Evolutionary conservation across 768 basidiomycete species (phyloP), one percentile per base, ranked within the genome.

Genomic region (Phylloporus arenicola): DNA sequence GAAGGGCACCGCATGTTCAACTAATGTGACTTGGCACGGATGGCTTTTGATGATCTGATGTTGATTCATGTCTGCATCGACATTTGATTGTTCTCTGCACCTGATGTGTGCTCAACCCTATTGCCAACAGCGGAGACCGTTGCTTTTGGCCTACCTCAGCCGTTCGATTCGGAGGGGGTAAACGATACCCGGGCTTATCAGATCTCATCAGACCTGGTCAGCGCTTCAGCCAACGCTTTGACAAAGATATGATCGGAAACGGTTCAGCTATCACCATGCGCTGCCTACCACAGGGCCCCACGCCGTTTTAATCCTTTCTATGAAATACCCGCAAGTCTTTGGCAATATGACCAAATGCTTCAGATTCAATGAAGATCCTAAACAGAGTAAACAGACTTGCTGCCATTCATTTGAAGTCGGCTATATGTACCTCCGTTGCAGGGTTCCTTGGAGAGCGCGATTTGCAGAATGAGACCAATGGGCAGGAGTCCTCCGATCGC

Each of bases 21-120:
- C n/a, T 19, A 14, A 43, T 31, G 22, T 31, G 13, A 45, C 35
- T 10, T 14, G 17, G 17, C 1, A 33, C 4, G 47, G 14, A 60
- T 16, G 47, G 51, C 47, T 52, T 43, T 34, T 51, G 48, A 60
- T 53, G 45, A 48, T 53, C 41, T 29, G 38, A 48, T 45, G 9
- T 31, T 31, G 44, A 45, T 46, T 35, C 41, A 9, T 9, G 3
- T 10, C 25, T 31, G 20, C 25, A 10, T n/a, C 33, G 22, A 42
- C 11, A 6, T 12, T 2, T 16, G 43, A 9, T 22, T 44, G 37
- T 39, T n/a, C 17, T 29, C 17, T 24, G 12, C 20, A 13, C 11
- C 34, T 20, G 20, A 29, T 24, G 14, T 46, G 31, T n/a, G 19
- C 25, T 43, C 25, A 6, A 40, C 9, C 19, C 8, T 13, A 30